Evolutionary conservation across 768 basidiomycete genomes (phyloP).

Genomic region (Stropharia rugosoannulata): DNA sequence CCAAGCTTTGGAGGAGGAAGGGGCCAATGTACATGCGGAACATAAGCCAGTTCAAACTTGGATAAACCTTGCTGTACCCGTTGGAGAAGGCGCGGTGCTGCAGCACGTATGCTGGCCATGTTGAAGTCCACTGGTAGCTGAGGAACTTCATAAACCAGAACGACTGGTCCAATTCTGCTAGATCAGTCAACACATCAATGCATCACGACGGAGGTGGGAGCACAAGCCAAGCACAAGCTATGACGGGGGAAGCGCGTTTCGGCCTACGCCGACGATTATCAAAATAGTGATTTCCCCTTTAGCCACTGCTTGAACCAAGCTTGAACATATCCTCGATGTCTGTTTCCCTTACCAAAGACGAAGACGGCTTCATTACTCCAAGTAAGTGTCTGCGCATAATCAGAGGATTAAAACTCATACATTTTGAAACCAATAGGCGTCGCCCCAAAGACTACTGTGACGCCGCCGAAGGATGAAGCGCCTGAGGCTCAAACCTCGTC

Average conservation of each 20-base stretch:
- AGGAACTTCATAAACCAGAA: neutral
- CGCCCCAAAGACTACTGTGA: slow-evolving; percentile 20
- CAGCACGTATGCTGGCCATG: slow-evolving; percentile 19
- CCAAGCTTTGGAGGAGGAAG: slow-evolving; percentile 25
- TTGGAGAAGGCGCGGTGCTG: slow-evolving; percentile 25
- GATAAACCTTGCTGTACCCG: slow-evolving; percentile 44
- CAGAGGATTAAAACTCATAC: slow-evolving; percentile 7
- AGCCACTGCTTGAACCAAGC: neutral
- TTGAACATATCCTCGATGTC: slow-evolving; percentile 19
- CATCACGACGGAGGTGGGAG: too few species aligned
- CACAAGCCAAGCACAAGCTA: too few species aligned
- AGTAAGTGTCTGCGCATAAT: slow-evolving; percentile 31
- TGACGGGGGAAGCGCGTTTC: neutral
- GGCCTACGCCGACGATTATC: slow-evolving; percentile 21
- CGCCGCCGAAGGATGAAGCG: slow-evolving; percentile 15
- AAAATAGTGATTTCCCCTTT: slow-evolving; percentile 12
- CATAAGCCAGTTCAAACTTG: slow-evolving; percentile 59
- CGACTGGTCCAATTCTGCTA: too few species aligned
- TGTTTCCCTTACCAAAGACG: slow-evolving; percentile 51
- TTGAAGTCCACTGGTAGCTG: slow-evolving; percentile 3
- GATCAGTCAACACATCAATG: too few species aligned
- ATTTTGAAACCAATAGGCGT: slow-evolving; percentile 17
- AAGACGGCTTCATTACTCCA: slow-evolving; percentile 76
- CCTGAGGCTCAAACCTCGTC: slow-evolving; percentile 20
- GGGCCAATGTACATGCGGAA: slow-evolving; percentile 68